Base-by-base conservation (phyloP, 1,284 basidiomycete species). In the Apiotrichum montevideense region DNA sequence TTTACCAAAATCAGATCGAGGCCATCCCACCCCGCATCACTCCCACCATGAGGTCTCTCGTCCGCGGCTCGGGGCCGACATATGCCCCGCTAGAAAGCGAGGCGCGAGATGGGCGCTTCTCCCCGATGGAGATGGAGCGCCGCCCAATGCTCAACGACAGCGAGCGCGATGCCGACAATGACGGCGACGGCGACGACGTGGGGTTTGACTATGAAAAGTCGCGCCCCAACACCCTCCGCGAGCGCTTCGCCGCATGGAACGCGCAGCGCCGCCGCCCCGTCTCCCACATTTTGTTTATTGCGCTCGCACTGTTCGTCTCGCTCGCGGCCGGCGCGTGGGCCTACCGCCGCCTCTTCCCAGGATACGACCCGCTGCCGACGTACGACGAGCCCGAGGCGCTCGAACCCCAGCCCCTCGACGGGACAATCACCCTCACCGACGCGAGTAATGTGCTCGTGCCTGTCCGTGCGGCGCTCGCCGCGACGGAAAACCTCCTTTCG, bases 391-490 rank as follows among this genome's bases (percentile, higher is more conserved):
- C 35, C 3, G 15, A 21, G 7, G 37, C 37, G 41, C 10, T 13
- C 10, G 6, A 15, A 6, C 2, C 39, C 5, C 47, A 49, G 35
- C 7, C 10, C 21, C 15, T 8, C 1, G 47, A 49, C 35, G 35
- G 35, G 3, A 49, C 35, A 21, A 33, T 55, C 32, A 33, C 46
- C 29, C 29, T 56, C 34, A 52, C 52, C 40, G 62, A 63, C 50
- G 40, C 41, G 4, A 61, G 51, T n/a, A 62, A 67, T 42, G 54
- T 65, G 33, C 54, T 62, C 13, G 54, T 67, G 10, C 62, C 60
- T 21, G 32, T 45, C 3, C 14, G 35, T n/a, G 5, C 46, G n/a
- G 4, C 35, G 2, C 37, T 54, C 2, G 43, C 50, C 9, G 49
- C 44, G 8, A 46, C 63, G 9, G 46, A 49, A 0, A 34, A 33